Evolutionary conservation across 1,284 basidiomycete genomes (phyloP).

Genomic region (Caloboletus inedulis): DNA sequence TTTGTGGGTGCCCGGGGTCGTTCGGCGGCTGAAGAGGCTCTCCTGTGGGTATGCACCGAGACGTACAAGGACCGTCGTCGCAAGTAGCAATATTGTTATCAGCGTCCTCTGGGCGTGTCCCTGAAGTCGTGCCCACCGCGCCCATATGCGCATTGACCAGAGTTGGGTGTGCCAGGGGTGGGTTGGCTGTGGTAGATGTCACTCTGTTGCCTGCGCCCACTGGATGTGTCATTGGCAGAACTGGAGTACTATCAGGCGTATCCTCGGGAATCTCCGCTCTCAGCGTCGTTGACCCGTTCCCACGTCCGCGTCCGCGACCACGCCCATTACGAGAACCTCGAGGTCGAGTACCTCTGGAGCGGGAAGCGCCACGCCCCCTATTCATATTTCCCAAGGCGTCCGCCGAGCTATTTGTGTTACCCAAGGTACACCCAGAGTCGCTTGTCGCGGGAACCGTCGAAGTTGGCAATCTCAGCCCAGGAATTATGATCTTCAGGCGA

Average conservation of each 20-base stretch:
- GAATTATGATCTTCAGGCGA: constrained; percentile 3
- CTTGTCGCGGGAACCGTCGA: neutral
- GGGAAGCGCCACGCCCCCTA: neutral
- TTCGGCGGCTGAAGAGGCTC: no score
- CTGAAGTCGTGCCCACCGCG: neutral
- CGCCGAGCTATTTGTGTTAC: neutral
- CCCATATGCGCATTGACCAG: neutral
- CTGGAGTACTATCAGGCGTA: neutral
- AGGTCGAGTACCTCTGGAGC: neutral
- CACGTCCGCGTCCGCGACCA: neutral
- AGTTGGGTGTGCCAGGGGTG: neutral
- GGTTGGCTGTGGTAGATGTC: neutral
- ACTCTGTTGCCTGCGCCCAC: neutral
- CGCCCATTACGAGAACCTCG: neutral
- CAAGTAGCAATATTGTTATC: neutral
- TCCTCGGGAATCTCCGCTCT: neutral
- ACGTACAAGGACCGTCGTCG: neutral
- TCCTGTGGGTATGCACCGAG: neutral
- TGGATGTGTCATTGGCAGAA: no score
- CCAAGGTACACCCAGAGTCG: neutral
- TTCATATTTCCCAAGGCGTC: neutral
- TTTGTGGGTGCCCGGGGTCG: constrained; percentile 8
- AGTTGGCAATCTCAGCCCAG: neutral
- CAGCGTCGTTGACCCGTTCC: neutral
- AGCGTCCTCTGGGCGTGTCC: neutral